Conservation (phyloP, 192 early-diverging fungal genomes). For the Thoreauomyces humboldtii region DNA sequence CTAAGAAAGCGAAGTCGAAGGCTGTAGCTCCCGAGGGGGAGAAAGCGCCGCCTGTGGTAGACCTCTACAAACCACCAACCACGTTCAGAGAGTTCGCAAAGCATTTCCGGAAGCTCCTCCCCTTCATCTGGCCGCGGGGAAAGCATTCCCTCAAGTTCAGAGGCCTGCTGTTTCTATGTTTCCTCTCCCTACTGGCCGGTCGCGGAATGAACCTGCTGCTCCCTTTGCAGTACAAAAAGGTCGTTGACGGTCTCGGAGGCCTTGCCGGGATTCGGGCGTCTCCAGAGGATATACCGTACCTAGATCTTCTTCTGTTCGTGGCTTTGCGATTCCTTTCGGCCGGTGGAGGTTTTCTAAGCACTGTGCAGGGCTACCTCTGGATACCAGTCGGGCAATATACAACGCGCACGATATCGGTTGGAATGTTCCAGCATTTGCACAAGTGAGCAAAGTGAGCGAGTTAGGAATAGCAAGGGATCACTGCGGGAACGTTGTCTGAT, state of each 20-base stretch:
- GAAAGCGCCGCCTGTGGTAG: too few species aligned
- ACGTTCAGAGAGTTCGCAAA: constrained; percentile 25
- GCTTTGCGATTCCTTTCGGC: constrained; percentile 73
- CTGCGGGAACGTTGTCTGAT: not conserved
- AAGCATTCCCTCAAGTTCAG: constrained; percentile 52
- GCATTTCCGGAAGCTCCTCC: constrained; percentile 61
- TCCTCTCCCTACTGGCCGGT: constrained; percentile 57
- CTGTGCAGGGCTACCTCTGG: constrained; percentile 82
- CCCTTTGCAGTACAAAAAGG: constrained; percentile 75
- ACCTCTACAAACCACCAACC: constrained; percentile 24
- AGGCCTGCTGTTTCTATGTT: constrained; percentile 60
- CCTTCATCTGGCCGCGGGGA: constrained; percentile 78
- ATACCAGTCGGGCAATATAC: constrained; percentile 91
- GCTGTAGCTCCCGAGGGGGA: too few species aligned
- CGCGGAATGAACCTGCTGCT: constrained; percentile 78
- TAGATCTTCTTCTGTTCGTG: constrained; percentile 59
- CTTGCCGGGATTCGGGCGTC: constrained; percentile 19
- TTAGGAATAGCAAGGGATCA: not conserved
- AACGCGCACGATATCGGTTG: constrained; percentile 81
- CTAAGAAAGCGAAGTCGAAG: too few species aligned
- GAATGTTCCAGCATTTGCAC: constrained; percentile 88
- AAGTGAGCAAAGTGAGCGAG: constrained; percentile 20
- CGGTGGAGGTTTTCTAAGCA: constrained; percentile 67
- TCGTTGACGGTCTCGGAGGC: constrained; percentile 68
- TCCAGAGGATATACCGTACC: constrained; percentile 45